Percentiles rank a stretch among this genome's conserved stretches.
Conservation (phyloP, 2,329 filamentous ascomycete species). For the Teratosphaeria epicoccoides region DNA sequence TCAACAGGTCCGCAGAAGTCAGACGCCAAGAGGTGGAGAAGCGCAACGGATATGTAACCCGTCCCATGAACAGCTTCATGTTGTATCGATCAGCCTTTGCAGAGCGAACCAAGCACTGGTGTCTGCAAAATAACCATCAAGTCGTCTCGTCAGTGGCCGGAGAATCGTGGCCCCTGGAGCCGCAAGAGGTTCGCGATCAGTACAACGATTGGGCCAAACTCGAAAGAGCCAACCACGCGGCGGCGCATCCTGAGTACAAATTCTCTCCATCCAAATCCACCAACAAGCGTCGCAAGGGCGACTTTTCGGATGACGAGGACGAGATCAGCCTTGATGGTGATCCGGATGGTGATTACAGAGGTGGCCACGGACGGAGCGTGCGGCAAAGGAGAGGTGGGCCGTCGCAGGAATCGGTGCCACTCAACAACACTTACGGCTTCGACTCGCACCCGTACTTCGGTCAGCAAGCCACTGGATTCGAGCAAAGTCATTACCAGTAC, state of each 20-base stretch:
- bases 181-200: conserved; percentile 57
- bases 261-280: conserved; percentile 71
- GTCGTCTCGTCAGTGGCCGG: conserved; percentile 82
- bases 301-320: conserved; percentile 25
- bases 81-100: conserved; percentile 90
- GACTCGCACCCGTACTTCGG: conserved; percentile 23
- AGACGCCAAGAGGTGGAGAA: conserved; percentile 58
- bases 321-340: conserved; percentile 24
- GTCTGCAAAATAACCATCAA: conserved; percentile 83
- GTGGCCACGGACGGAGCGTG: conserved; percentile 14
- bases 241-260: conserved; percentile 84
- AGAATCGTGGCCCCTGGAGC: conserved; percentile 73
- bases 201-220: conserved; percentile 71
- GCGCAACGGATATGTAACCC: conserved; percentile 68
- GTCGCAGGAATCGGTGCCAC: conserved; percentile 12
- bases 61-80: conserved; percentile 98
- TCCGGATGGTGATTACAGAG: conserved; percentile 25
- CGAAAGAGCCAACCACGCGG: conserved; percentile 74
- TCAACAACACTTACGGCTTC: conserved; percentile 20
- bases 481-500: conserved; percentile 21
- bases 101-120: conserved; percentile 71
- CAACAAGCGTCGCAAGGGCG: conserved; percentile 39
- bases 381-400: conserved; percentile 12
- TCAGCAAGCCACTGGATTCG: conserved; percentile 18
- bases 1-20: conserved; percentile 57